Evolutionary conservation across 78 protist species (phyloP).

Genomic region (Creolimax fragrantissima): DNA sequence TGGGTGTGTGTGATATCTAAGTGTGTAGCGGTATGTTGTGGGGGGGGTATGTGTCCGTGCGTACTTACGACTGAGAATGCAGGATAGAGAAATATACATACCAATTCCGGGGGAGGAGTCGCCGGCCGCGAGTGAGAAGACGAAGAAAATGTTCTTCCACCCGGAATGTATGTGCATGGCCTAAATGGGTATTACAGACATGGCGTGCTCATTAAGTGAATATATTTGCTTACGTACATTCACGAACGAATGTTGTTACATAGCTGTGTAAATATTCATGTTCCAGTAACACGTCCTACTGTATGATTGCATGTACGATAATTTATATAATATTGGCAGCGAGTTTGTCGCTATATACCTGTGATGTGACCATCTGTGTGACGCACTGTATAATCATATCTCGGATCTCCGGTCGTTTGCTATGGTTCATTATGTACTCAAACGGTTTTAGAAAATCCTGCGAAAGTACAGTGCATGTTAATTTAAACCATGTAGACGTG

Average conservation of each 20-base stretch:
- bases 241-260: background rate
- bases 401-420: constrained; percentile 19
- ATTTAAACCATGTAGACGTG: background rate
- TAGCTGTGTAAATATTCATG: background rate
- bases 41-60: too few species aligned
- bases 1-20: too few species aligned
- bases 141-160: constrained; percentile 81
- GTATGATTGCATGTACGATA: constrained; percentile 2
- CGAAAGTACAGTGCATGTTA: background rate
- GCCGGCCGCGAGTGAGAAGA: constrained; percentile 39
- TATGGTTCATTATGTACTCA: constrained; percentile 55
- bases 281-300: background rate
- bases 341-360: background rate
- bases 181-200: background rate
- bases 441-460: constrained; percentile 88
- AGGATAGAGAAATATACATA: too few species aligned
- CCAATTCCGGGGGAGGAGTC: constrained; percentile 33
- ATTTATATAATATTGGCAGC: too few species aligned
- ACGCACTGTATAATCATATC: constrained; percentile 54
- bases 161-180: constrained; percentile 80
- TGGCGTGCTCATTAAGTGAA: too few species aligned
- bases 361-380: constrained; percentile 31
- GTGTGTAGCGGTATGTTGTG: too few species aligned
- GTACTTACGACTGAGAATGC: too few species aligned
- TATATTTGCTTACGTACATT: background rate